Conservation (phyloP, 2,329 filamentous ascomycete genomes). For the Diplocarpon rosae region DNA sequence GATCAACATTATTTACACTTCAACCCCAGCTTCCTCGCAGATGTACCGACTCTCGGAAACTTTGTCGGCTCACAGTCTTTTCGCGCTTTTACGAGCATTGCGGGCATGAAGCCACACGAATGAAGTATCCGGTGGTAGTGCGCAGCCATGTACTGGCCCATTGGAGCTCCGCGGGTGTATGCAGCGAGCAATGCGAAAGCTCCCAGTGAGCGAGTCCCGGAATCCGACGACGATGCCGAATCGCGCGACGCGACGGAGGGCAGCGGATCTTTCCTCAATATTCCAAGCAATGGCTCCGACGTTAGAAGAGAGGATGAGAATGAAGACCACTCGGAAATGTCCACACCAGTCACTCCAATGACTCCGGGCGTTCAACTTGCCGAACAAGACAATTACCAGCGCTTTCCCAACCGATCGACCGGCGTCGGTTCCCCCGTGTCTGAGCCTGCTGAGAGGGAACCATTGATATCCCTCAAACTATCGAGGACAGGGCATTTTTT, state of each 20-base stretch:
- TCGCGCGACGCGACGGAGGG: constrained; percentile 28
- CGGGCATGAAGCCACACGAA: constrained; percentile 27
- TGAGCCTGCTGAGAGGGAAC: constrained; percentile 37
- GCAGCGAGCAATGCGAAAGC: constrained; percentile 59
- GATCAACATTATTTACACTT: not conserved
- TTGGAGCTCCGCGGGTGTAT: constrained; percentile 75
- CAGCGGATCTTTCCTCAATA: constrained; percentile 25
- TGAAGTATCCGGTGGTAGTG: constrained; percentile 24
- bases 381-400: constrained; percentile 38
- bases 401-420: constrained; percentile 9
- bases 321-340: constrained; percentile 15
- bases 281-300: constrained; percentile 18
- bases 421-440: constrained; percentile 10
- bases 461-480: constrained; percentile 62
- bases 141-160: constrained; percentile 76
- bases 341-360: constrained; percentile 42
- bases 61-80: not conserved
- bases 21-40: not conserved
- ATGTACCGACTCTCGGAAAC: constrained; percentile 4
- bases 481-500: constrained; percentile 76
- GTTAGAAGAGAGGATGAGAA: constrained; percentile 20
- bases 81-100: too few species aligned
- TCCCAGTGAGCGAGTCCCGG: constrained; percentile 37
- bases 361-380: constrained; percentile 49
- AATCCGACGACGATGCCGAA: constrained; percentile 51